Percentiles rank a stretch among this genome's conserved stretches.
Conservation (phyloP, 78 protist genomes). For the Dictyostelium discoideum region DNA sequence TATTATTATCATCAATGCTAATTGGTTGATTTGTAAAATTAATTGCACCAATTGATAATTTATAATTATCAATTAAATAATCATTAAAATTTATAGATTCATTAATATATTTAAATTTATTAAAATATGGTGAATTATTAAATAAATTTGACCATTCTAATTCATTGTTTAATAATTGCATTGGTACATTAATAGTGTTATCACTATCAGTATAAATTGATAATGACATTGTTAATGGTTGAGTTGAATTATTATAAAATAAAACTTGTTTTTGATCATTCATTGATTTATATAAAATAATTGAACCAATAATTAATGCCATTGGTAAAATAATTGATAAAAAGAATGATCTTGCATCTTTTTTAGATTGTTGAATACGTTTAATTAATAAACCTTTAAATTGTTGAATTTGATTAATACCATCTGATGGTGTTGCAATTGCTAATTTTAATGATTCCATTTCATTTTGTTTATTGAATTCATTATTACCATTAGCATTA, state of each 20-base stretch:
- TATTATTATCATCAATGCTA: neutral
- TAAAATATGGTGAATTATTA: neutral
- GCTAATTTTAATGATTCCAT: neutral
- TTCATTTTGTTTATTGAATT: neutral
- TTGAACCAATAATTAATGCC: constrained; percentile 5
- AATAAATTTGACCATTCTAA: neutral
- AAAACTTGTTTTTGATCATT: neutral
- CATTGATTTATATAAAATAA: neutral
- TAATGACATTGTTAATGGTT: constrained; percentile 20
- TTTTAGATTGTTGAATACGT: constrained; percentile 19
- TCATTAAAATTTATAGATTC: neutral
- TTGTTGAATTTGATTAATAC: constrained; percentile 1
- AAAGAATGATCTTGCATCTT: constrained; percentile 41
- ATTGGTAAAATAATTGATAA: constrained; percentile 19
- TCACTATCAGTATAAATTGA: neutral
- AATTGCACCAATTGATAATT: constrained; percentile 2
- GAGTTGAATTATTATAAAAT: constrained; percentile 14
- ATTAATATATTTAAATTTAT: neutral
- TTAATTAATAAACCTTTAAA: constrained; percentile 34
- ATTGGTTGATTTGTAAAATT: neutral
- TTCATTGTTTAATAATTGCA: neutral
- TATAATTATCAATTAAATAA: constrained; percentile 18
- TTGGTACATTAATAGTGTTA: neutral
- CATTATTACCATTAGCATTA: too few species aligned
- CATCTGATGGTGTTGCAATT: neutral